Evolutionary conservation across 2,329 filamentous ascomycete species (phyloP).

Genomic region (Colletotrichum neosansevieriae): DNA sequence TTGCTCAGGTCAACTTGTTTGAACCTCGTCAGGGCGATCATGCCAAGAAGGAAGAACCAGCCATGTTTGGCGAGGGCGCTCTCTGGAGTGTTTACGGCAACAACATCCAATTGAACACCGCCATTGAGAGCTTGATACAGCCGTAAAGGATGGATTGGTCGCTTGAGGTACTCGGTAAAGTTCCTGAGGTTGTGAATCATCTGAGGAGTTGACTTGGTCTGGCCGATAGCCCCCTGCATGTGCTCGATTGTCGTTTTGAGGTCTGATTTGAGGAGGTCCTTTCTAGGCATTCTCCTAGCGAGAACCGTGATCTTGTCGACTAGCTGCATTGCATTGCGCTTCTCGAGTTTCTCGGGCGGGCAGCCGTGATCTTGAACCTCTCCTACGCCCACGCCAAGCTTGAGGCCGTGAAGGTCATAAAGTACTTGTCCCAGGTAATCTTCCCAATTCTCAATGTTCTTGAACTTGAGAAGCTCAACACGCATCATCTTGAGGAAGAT

Average conservation of each 20-base stretch:
- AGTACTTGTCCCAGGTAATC: constrained; percentile 88
- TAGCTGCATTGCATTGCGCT: constrained; percentile 81
- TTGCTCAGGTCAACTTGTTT: constrained; percentile 77
- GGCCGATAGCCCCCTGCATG: constrained; percentile 88
- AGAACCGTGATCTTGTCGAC: constrained; percentile 87
- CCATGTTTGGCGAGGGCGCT: constrained; percentile 81
- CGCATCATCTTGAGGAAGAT: constrained; percentile 91
- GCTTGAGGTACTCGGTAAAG: constrained; percentile 83
- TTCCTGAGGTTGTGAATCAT: constrained; percentile 90
- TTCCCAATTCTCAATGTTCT: constrained; percentile 84
- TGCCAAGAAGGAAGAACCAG: constrained; percentile 93
- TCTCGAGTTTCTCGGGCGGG: constrained; percentile 80
- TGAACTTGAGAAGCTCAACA: constrained; percentile 82
- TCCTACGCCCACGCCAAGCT: constrained; percentile 75
- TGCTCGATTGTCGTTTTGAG: constrained; percentile 92
- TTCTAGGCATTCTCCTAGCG: constrained; percentile 86
- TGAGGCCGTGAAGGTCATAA: constrained; percentile 85
- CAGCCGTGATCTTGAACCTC: constrained; percentile 85
- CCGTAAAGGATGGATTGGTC: constrained; percentile 83
- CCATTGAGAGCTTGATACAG: constrained; percentile 87
- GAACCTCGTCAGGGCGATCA: constrained; percentile 90
- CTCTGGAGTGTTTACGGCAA: constrained; percentile 76
- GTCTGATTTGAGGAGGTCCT: constrained; percentile 91
- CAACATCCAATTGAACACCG: constrained; percentile 78
- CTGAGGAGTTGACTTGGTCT: constrained; percentile 80